These are phyloP conservation scores for Monosporascus sp. DNA, from an alignment of 2,329 filamentous ascomycete species.

Conservation along the genomic window DNA sequence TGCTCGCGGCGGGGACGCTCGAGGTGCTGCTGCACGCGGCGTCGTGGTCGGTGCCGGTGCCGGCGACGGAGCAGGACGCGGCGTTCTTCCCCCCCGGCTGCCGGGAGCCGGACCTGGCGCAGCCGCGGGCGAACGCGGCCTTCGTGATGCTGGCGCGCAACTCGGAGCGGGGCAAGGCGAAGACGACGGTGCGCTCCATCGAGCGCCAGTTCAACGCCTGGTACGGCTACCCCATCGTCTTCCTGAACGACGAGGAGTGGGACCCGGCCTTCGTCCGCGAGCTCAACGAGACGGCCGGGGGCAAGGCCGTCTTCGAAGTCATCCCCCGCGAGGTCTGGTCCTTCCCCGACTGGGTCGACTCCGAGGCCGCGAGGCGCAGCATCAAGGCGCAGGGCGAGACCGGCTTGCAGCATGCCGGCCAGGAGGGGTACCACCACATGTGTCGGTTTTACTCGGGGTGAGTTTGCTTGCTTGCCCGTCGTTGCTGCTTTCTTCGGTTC, in stretches of 20 bases:
- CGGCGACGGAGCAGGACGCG: conserved; percentile 31
- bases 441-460: conserved; percentile 40
- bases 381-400: conserved; percentile 28
- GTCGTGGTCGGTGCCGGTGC: conserved; percentile 28
- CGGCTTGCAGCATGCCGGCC: conserved; percentile 32
- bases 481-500: not conserved
- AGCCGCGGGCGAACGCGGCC: conserved; percentile 37
- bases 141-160: conserved; percentile 44
- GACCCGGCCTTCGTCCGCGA: conserved; percentile 31
- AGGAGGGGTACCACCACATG: conserved; percentile 38
- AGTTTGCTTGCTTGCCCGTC: conserved; percentile 11
- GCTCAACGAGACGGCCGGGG: conserved; percentile 31
- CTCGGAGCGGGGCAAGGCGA: conserved; percentile 34
- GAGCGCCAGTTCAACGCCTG: conserved; percentile 41
- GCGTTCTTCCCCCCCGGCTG: conserved; percentile 33
- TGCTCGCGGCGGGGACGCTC: conserved; percentile 25
- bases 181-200: conserved; percentile 34
- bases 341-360: conserved; percentile 32
- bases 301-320: conserved; percentile 35
- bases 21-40: conserved; percentile 31
- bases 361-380: conserved; percentile 23
- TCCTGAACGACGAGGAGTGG: conserved; percentile 42
- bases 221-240: conserved; percentile 42
- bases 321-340: conserved; percentile 36
- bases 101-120: conserved; percentile 31